Evolutionary conservation across 352 stramenopile species (phyloP), one percentile per base, ranked within the genome.

Genomic region (Phytophthora macrochlamydospora): DNA sequence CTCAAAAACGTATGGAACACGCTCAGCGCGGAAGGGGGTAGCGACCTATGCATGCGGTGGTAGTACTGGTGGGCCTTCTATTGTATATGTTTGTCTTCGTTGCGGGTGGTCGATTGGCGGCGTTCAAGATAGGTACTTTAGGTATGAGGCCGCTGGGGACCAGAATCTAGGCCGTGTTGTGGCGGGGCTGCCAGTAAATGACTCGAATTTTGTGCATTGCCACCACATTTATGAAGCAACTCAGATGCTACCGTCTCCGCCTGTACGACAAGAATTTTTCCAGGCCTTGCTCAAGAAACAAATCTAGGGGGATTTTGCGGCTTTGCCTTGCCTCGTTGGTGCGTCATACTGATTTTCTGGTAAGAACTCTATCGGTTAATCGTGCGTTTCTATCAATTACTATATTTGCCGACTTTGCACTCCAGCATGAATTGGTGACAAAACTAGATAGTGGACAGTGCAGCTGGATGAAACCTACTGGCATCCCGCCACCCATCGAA

Each of bases 301-400:
- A 13, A 31, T 13, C 8, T 59, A 28, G 33, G 28, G 35, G 14
- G 2, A 35, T 71, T 35, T 40, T 71, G 5, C 33, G n/a, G 6
- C 35, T 65, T 2, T 71, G 63, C 7, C 43, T 71, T 2, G 63
- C 63, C 1, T 71, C 56, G 4, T 7, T 65, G 2, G 56, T 55
- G 1, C 49, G 18, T 2, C 56, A 65, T 35, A 37, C 51, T 7
- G 11, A 52, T 7, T 59, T 53, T 54, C 9, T 51, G 3, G 4
- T 29, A 4, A 33, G 14, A 2, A 46, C 13, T 9, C 33, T 67
- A 5, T 45, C 35, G 37, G 29, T 2, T 9, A 45, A 28, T 18
- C 44, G 55, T 35, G 2, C 56, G 5, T 24, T 62, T 2, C 33
- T n/a, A 4, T 59, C 52, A 24, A 45, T 24, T 24, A 24, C 18